Evolutionary conservation across 2,329 filamentous ascomycete genomes (phyloP).

Genomic region (Monosporascus sp.): DNA sequence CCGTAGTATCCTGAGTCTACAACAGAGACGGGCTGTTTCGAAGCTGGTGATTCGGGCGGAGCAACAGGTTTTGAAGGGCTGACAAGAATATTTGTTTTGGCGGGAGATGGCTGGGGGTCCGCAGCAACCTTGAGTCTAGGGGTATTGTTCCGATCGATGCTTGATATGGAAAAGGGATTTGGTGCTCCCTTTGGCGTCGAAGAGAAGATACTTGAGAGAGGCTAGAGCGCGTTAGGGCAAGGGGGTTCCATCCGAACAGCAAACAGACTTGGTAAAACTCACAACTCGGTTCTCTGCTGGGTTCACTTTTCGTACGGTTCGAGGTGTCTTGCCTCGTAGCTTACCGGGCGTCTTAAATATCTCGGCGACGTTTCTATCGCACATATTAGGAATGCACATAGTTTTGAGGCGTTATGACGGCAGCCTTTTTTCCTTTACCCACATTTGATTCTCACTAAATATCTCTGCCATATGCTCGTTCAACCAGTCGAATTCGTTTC

Average conservation of each 20-base stretch:
- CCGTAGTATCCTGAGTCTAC: slow-evolving; percentile 69
- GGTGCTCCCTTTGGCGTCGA: slow-evolving; percentile 48
- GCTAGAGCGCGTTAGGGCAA: slow-evolving; percentile 34
- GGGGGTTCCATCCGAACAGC: slow-evolving; percentile 1
- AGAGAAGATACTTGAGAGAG: slow-evolving; percentile 55
- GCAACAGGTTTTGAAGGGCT: slow-evolving; percentile 30
- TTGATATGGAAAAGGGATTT: slow-evolving; percentile 48
- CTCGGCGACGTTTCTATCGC: slow-evolving; percentile 74
- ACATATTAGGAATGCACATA: slow-evolving; percentile 20
- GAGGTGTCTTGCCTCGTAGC: slow-evolving; percentile 74
- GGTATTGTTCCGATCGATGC: slow-evolving; percentile 44
- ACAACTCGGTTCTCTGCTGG: slow-evolving; percentile 58
- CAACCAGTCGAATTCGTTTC: slow-evolving; percentile 95
- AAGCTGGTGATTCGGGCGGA: slow-evolving; percentile 22
- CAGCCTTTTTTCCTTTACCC: slow-evolving; percentile 32
- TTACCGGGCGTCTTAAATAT: slow-evolving; percentile 94
- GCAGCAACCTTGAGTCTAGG: slow-evolving; percentile 56
- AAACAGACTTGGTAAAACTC: slow-evolving; percentile 29
- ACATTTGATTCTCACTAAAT: slow-evolving; percentile 84
- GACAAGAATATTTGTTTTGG: slow-evolving; percentile 27
- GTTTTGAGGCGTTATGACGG: background rate
- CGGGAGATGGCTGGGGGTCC: slow-evolving; percentile 35
- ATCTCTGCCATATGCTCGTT: slow-evolving; percentile 98
- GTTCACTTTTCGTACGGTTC: slow-evolving; percentile 60
- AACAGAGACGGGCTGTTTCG: slow-evolving; percentile 28